These are phyloP conservation scores for Breynia disticha DNA, from an alignment of 441 rosid genomes.

Conservation along the genomic window DNA sequence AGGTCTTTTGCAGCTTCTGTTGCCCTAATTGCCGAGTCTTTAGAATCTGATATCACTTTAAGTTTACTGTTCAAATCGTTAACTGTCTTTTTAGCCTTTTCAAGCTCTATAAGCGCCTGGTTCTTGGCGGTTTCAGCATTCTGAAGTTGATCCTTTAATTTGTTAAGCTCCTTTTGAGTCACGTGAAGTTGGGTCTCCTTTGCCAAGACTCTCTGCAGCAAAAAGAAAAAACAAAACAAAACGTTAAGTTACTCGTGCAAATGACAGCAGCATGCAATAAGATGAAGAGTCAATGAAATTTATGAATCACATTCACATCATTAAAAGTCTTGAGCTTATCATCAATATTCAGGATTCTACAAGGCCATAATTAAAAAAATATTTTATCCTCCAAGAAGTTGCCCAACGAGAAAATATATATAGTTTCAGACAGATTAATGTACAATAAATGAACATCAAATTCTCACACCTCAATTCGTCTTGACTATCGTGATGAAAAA, in stretches of 20 bases:
- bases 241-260: slow-evolving; percentile 3
- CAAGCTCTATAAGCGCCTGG: slow-evolving; percentile 69
- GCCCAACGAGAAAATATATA: too few relatives aligned
- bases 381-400: too few relatives aligned
- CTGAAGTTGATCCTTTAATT: slow-evolving; percentile 59
- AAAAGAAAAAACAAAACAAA: slow-evolving; percentile 3
- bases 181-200: slow-evolving; percentile 87
- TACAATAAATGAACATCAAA: too few relatives aligned
- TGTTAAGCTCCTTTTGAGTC: slow-evolving; percentile 67
- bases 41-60: slow-evolving; percentile 42
- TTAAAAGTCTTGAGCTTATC: background rate
- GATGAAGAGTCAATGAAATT: background rate
- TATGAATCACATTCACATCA: too few relatives aligned
- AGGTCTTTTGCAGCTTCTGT: slow-evolving; percentile 58
- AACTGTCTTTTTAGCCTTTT: slow-evolving; percentile 52
- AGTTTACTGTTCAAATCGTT: slow-evolving; percentile 62
- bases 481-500: too few relatives aligned
- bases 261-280: background rate
- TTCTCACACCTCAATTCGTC: too few relatives aligned
- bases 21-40: slow-evolving; percentile 45
- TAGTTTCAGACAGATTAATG: too few relatives aligned
- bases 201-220: slow-evolving; percentile 58
- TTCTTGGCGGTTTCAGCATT: slow-evolving; percentile 63
- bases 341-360: too few relatives aligned
- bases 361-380: too few relatives aligned